Evolutionary conservation across 106 monocot species (phyloP), one percentile per base, ranked within the genome.

Genomic region (Agapanthus africanus): DNA sequence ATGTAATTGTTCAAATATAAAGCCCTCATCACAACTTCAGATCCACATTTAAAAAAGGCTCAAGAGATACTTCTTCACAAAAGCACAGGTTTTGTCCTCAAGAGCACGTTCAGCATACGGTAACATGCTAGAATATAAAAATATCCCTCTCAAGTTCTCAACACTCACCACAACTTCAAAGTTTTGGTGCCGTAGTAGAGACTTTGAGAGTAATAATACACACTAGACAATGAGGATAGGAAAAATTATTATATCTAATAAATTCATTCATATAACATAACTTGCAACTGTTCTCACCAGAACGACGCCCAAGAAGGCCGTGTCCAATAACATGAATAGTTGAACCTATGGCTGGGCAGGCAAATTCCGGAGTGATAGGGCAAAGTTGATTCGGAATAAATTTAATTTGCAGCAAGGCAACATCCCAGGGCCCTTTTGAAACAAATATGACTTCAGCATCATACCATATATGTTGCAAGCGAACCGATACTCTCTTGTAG

Each of bases 321-420:
- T 97, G 88, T 16, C 95, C 95, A 71, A 91, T 80, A 37, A 91
- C 91, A 89, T 88, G 76, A 27, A 97, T 78, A 10, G 69, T 35
- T 56, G 63, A 73, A 38, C 91, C 91, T 60, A 47, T 38, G 51
- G 70, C 18, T 26, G 86, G 91, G 37, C 84, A 71, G 23, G 39
- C 46, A 73, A 81, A 82, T 50, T 95, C 76, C 5, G 84, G 73
- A 51, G 28, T 73, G 51, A 91, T 84, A n/a, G 83, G 65, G 30
- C 35, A 52, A 69, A 91, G 71, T 47, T 80, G 34, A 37, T 63
- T 26, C 7, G 81, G 86, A 79, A 84, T 37, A 65, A 62, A 67
- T 57, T 97, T 78, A 78, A 91, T 84, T 79, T 88, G 85, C 63
- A 97, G 63, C 71, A 97, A 79, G 1, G 95, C 91, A 73, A 97